Conservation (phyloP, 2,329 filamentous ascomycete genomes). For the Aspergillus udagawae region DNA sequence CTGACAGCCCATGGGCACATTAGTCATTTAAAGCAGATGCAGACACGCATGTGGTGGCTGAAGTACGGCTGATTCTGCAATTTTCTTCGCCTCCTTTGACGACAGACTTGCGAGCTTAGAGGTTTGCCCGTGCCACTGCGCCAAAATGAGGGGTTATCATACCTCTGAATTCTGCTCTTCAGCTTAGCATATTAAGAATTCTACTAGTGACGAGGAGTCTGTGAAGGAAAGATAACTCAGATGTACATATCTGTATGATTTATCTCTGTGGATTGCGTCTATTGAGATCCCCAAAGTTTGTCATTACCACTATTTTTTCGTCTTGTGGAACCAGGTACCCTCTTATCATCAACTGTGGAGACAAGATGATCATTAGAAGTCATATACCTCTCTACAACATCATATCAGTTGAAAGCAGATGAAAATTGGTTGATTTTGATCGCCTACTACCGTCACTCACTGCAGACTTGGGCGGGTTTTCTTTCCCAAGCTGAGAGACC, state of each 20-base stretch:
- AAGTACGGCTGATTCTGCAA: not conserved
- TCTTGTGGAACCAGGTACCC: not conserved
- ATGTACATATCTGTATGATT: not conserved
- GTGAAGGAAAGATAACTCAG: not conserved
- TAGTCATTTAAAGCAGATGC: not conserved
- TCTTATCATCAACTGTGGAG: not conserved
- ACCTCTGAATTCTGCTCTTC: not conserved
- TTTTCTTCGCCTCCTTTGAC: constrained; percentile 1
- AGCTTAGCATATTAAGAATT: not conserved
- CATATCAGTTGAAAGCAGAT: not conserved
- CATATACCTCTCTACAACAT: not conserved
- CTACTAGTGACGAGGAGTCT: not conserved
- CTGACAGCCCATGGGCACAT: not conserved
- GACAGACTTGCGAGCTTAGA: not conserved
- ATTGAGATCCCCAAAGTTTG: not conserved
- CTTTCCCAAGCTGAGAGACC: not conserved
- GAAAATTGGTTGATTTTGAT: not conserved
- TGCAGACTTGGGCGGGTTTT: not conserved
- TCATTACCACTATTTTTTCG: not conserved
- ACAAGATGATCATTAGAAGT: not conserved
- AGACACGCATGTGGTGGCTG: not conserved
- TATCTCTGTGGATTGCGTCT: not conserved
- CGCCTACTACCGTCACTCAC: not conserved
- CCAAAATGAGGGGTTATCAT: not conserved
- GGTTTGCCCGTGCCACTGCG: not conserved